Conservation (phyloP, 805 yeast species). For the Maudiozyma serrabonitensis region DNA sequence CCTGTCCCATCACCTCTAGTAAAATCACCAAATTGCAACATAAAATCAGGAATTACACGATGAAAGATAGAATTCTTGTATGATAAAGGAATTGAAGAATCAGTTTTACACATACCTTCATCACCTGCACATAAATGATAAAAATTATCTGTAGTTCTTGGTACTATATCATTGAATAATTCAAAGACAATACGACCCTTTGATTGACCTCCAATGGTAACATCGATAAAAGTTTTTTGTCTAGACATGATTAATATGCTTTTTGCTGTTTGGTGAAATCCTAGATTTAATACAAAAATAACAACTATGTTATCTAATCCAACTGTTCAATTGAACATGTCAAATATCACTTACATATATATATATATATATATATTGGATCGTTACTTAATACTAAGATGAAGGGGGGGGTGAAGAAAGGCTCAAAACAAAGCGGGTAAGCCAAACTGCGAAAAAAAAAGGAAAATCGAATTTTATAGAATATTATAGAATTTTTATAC, state of each 20-base stretch:
- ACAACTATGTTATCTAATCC: no score
- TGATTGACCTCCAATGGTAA: conserved; percentile 58
- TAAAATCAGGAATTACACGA: conserved; percentile 78
- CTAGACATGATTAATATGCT: neutral
- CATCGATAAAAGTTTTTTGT: conserved; percentile 66
- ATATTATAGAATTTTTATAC: neutral
- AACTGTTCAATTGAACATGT: no score
- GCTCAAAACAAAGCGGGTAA: neutral
- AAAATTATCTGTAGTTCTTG: conserved; percentile 85
- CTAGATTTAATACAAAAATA: no score
- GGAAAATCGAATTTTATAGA: neutral
- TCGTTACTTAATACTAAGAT: no score
- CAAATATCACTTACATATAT: neutral
- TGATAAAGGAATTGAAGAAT: conserved; percentile 41
- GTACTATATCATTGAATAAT: conserved; percentile 62
- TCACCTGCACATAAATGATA: conserved; percentile 85
- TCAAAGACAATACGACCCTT: conserved; percentile 76
- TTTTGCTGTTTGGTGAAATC: no score
- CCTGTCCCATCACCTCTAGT: conserved; percentile 67
- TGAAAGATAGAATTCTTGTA: conserved; percentile 89
- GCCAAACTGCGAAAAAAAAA: no score
- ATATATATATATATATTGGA: neutral
- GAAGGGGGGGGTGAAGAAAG: neutral
- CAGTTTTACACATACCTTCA: conserved; percentile 35
- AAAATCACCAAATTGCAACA: conserved; percentile 95